Evolutionary conservation across 164 flowering plant genomes (phyloP), one percentile per base, ranked within the genome.

Genomic region (Tetrastigma voinierianum): DNA sequence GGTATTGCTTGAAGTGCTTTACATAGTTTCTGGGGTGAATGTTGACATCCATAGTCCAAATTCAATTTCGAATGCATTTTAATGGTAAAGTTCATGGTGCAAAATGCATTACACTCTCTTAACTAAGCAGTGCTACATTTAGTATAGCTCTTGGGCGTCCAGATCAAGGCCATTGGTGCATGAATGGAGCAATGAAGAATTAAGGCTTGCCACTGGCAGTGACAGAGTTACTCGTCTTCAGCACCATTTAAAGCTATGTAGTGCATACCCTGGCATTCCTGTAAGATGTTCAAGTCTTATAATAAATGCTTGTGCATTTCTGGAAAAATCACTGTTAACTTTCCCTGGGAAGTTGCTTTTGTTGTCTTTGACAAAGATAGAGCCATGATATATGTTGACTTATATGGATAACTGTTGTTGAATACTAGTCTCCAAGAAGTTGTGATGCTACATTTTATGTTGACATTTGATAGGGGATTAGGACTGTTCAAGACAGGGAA

Each of bases 211-310:
- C 61, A 79, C 87, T 59, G 96, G 96, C 18, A 70, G 71, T 55
- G 74, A 70, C 53, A 68, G 64, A 70, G 67, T 61, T 49, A 81
- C 84, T 63, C 70, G 46, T 76, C 77, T 93, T 51, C 81, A 40
- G 49, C 89, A 87, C 70, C 66, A 60, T 12, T 70, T 92, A 49
- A 75, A 83, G 51, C 87, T 90, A 32, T 54, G 13, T 54, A 90
- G 98, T 87, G 89, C 90, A 52, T 90, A 90, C 74, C 32, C 21
- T 64, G 90, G 82, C 23, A 72, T 88, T 74, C 90, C 96, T 54
- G 97, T 91, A 84, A 77, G 85, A 21, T 59, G 32, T 57, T 23
- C 20, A 15, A 18, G 20, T 20, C 47, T 12, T 51, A 32, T 32
- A 32, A 32, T 32, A 32, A 23, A 51, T 46, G 44, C 32, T 67